Base-by-base conservation (phyloP, 495 filamentous ascomycete genomes). In the Annulohypoxylon nitens region DNA sequence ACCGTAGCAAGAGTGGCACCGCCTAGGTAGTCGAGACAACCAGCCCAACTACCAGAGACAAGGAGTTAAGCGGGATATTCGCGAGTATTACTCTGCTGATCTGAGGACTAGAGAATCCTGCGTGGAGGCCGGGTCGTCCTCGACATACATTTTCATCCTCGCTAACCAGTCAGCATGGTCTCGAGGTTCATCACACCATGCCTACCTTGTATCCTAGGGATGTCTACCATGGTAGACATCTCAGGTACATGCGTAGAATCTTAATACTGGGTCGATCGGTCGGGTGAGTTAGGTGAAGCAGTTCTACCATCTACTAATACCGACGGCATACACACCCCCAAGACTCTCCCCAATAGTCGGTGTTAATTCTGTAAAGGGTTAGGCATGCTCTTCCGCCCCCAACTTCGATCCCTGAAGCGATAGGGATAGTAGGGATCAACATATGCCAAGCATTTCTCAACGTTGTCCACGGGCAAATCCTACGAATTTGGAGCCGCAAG, bases 361-460 rank as follows among this genome's bases (percentile, higher is more conserved):
- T 12, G 10, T 11, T n/a, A 1, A 20, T 65, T 50, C 50, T 57
- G 37, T 30, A 57, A 65, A 10, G 2, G 53, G 53, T 57, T 57
- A 57, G 33, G 50, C 16, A 20, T 36, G 14, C 53, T n/a, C 14
- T 58, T 4, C 39, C 11, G 53, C 53, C 51, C 63, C 39, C 51
- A 58, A 43, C 0, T 25, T 7, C 39, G 4, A 66, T 23, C 63
- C 51, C 23, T 26, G 41, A 66, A 66, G 20, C 26, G 25, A 66
- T 37, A 25, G 54, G 26, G 63, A 66, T 66, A 16, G 58, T 37
- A 25, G 54, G 26, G 63, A 66, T 66, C 63, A 43, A 43, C 34
- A 50, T 48, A 65, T 50, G 62, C 50, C 39, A 65, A 55, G 62
- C 62, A 57, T 57, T 65, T 57, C 53, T 11, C 9, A 51, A 14